A percentile compares a stretch with the other conserved stretches of the same genome.
Evolutionary conservation across 2,329 filamentous ascomycete genomes (phyloP).

Genomic region (Aspergillus sp.): DNA sequence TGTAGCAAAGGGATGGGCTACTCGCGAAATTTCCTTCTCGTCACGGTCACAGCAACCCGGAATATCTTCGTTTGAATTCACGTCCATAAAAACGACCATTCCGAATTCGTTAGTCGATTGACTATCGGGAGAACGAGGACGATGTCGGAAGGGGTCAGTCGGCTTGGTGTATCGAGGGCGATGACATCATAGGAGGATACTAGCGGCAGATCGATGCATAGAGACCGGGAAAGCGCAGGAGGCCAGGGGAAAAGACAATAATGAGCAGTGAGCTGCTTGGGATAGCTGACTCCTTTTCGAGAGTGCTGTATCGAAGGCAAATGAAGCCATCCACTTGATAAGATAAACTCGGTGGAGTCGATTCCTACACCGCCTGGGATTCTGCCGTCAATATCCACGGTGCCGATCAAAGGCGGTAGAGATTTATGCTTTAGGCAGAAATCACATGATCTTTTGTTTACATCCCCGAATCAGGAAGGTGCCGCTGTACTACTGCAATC

Average conservation of each 20-base stretch:
- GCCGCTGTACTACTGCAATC: too few relatives aligned
- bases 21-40: not conserved
- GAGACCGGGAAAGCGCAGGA: too few relatives aligned
- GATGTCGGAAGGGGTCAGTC: not conserved
- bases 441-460: slow-evolving; percentile 7
- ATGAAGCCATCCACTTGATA: too few relatives aligned
- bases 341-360: too few relatives aligned
- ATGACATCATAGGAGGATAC: not conserved
- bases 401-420: too few relatives aligned
- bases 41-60: not conserved
- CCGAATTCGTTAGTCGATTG: not conserved
- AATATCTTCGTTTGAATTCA: not conserved
- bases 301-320: too few relatives aligned
- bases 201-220: too few relatives aligned
- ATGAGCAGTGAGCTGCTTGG: too few relatives aligned
- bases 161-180: not conserved
- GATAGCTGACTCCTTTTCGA: too few relatives aligned
- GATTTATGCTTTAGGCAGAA: not conserved
- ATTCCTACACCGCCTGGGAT: too few relatives aligned
- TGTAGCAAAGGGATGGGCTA: not conserved
- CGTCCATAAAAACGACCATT: not conserved
- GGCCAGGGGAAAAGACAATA: too few relatives aligned
- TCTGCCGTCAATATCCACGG: too few relatives aligned
- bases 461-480: slow-evolving; percentile 2
- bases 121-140: not conserved